Evolutionary conservation across 1,284 basidiomycete species (phyloP), one percentile per base, ranked within the genome.

Genomic region (Marasmius tenuissimus): DNA sequence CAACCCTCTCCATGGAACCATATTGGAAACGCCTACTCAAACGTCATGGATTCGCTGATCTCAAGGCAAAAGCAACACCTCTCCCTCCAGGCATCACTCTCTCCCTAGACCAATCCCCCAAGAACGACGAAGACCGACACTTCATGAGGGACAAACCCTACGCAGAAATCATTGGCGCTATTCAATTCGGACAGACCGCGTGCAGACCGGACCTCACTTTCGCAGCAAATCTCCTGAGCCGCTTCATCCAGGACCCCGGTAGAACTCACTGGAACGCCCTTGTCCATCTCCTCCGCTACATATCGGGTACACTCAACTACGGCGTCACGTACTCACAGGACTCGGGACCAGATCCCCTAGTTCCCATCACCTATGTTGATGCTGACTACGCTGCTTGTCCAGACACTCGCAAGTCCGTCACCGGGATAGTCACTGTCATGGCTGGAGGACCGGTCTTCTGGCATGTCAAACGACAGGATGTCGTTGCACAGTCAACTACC

Each of bases 331-430:
- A 73, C 45, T n/a, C 20, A 33, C 56, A 49, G 59, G 11, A 58
- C 34, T 12, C 34, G 53, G 45, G 12, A 27, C 27, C 27, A 18
- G 22, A 45, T 9, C 12, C 56, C 2, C 20, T 77, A 10, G 62
- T 68, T n/a, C 68, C 69, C 0, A 61, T 68, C 9, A 74, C 73
- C 1, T 82, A 72, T 61, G 69, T 70, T 1, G 79, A 81, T 58
- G 68, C 78, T 0, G 75, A 81, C 62, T 77, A 67, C 57, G 77
- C 65, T 2, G 72, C 67, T 1, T 68, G 71, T 61, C 22, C 62
- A 0, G 66, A 71, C 37, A 70, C 70, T 45, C 54, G 70, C 0
- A 61, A 67, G 1, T 78, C 76, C 0, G 73, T 67, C 0, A 63
- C 67, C 0, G 76, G 74, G 3, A 71, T 76, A 59, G 54, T 75